Evolutionary conservation across 2,329 filamentous ascomycete species (phyloP).

Genomic region (Endoconidiophora polonica): DNA sequence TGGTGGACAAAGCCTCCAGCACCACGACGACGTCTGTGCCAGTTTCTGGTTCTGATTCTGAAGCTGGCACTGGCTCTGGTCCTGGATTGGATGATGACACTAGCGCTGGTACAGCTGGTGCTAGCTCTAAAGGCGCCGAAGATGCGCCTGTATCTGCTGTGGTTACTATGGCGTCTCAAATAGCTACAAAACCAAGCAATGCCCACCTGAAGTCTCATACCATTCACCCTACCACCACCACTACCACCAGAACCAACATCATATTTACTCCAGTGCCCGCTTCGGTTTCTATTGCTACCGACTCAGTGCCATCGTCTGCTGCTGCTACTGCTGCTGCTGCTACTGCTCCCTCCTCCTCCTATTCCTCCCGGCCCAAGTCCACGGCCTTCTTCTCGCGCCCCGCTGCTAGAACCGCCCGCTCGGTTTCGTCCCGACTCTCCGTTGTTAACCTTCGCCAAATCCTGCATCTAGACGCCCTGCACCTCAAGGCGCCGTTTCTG

Average conservation of each 20-base stretch:
- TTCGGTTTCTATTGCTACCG: not conserved
- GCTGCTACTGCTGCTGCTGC: not conserved
- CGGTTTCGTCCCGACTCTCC: conserved; percentile 4
- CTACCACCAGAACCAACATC: not conserved
- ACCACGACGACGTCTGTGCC: too few relatives aligned
- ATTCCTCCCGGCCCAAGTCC: not conserved
- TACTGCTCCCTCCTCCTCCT: not conserved
- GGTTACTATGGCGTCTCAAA: too few relatives aligned
- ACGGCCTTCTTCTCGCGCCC: not conserved
- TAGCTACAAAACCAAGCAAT: too few relatives aligned
- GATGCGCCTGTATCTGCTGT: too few relatives aligned
- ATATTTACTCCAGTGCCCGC: not conserved
- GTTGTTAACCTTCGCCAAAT: conserved; percentile 10
- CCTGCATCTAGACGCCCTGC: conserved; percentile 9
- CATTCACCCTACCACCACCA: not conserved
- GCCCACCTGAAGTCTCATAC: not conserved
- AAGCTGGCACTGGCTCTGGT: too few relatives aligned
- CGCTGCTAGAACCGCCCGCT: not conserved
- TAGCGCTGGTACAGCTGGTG: too few relatives aligned
- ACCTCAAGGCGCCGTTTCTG: conserved; percentile 7
- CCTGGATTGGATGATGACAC: too few relatives aligned
- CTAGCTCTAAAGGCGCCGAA: not conserved
- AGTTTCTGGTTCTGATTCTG: too few relatives aligned
- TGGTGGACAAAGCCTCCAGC: too few relatives aligned
- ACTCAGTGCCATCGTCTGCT: not conserved